phyloP scores from a whole-genome alignment of 805 yeast genomes.

The Sugiyamaella marilandica region DNA sequence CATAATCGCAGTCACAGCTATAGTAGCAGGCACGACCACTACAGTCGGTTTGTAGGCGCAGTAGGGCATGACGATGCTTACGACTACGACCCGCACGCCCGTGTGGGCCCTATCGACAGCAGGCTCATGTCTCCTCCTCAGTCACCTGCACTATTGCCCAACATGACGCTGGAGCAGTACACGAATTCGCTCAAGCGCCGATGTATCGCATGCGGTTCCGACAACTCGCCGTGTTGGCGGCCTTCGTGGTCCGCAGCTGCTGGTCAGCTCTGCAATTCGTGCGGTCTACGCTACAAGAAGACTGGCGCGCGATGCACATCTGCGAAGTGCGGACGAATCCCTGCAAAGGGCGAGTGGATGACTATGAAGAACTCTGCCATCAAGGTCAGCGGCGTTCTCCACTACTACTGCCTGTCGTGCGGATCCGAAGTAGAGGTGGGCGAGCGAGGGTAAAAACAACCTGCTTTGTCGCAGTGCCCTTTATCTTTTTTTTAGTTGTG shows the following conservation, averaged over 20 bases:
- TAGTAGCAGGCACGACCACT: not conserved
- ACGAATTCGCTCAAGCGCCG: conserved; percentile 38
- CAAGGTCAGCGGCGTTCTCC: conserved; percentile 39
- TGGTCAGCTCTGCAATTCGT: conserved; percentile 95
- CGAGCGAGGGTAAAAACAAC: conserved; percentile 10
- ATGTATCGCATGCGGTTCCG: conserved; percentile 87
- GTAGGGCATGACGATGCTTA: not conserved
- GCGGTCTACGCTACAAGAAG: conserved; percentile 92
- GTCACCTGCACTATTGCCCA: conserved; percentile 12
- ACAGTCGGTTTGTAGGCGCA: not conserved
- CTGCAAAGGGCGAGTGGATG: conserved; percentile 94
- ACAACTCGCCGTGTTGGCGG: conserved; percentile 96
- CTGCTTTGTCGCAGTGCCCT: no score
- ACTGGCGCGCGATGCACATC: conserved; percentile 88
- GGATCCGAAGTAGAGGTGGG: conserved; percentile 48
- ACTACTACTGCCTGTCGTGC: conserved; percentile 51
- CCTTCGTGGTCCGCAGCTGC: conserved; percentile 90
- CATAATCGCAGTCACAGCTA: not conserved
- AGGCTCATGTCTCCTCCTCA: conserved; percentile 18
- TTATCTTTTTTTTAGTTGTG: no score
- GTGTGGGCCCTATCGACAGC: not conserved
- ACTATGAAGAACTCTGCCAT: conserved; percentile 60
- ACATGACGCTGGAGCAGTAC: conserved; percentile 1
- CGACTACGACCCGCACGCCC: not conserved
- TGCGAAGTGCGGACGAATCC: conserved; percentile 72